A percentile compares a stretch with the other conserved stretches of the same genome.
phyloP scores from a whole-genome alignment of 371 early-diverging fungal species.

The Entomophthora muscae region DNA sequence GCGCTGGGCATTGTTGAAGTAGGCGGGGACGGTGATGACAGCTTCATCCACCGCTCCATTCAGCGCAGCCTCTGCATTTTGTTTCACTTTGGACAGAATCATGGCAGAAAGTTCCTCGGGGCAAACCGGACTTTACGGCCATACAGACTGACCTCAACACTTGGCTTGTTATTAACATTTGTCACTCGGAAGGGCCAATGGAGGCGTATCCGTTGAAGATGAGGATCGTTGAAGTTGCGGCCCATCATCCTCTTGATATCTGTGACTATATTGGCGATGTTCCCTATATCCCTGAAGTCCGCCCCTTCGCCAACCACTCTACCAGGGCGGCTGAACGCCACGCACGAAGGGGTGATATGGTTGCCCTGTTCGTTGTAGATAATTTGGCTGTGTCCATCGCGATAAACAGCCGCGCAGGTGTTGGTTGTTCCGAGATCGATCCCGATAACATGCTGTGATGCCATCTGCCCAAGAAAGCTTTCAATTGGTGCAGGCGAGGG shows the following conservation, averaged over 20 bases:
- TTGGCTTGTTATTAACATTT: slow-evolving; percentile 59
- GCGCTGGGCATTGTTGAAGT: too few relatives aligned
- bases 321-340: slow-evolving; percentile 67
- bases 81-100: slow-evolving; percentile 90
- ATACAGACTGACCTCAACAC: slow-evolving; percentile 68
- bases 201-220: slow-evolving; percentile 69
- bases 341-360: slow-evolving; percentile 80
- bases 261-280: slow-evolving; percentile 79
- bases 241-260: slow-evolving; percentile 93
- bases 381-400: slow-evolving; percentile 91
- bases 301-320: slow-evolving; percentile 78
- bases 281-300: slow-evolving; percentile 55
- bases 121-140: slow-evolving; percentile 78
- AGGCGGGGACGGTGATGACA: slow-evolving; percentile 95
- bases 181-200: slow-evolving; percentile 80
- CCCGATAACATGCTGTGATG: too few relatives aligned
- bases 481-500: too few relatives aligned
- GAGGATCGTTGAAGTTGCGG: slow-evolving; percentile 62
- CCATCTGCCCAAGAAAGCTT: too few relatives aligned
- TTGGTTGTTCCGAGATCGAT: slow-evolving; percentile 99
- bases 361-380: slow-evolving; percentile 63
- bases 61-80: slow-evolving; percentile 90
- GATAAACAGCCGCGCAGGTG: slow-evolving; percentile 96
- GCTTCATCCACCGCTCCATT: slow-evolving; percentile 77
- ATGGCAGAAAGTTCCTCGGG: slow-evolving; percentile 92